Evolutionary conservation across 2,329 filamentous ascomycete genomes (phyloP), one percentile per base, ranked within the genome.

Genomic region (Pyrenophora tritici-repentis): DNA sequence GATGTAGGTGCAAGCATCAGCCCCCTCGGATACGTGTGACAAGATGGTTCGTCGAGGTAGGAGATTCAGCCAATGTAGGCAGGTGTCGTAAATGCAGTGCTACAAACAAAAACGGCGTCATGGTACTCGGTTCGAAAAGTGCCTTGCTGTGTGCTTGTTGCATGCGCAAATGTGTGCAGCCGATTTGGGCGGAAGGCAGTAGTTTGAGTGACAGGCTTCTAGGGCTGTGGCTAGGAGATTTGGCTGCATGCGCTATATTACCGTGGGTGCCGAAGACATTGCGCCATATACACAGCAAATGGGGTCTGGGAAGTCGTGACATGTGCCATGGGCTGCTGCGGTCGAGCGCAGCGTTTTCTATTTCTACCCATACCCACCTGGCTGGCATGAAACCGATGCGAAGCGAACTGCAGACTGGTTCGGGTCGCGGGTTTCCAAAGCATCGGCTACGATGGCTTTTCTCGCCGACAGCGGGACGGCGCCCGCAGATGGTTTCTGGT

Each of bases 371-470:
- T 35, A 35, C 33, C 33, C n/a, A 16, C 33, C n/a, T 5, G n/a
- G 5, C 7, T 10, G 26, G 33, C 33, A 35, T 39, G 36, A 46
- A 46, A 17, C 26, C 31, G 14, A 32, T 17, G n/a, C 18, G 37
- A 39, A 39, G 35, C 35, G 36, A 41, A 40, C 33, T 22, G 52
- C 29, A 44, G 44, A 17, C 51, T 39, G 17, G 42, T 18, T 50
- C 49, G 47, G 41, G 50, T 44, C 47, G 47, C 17, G 17, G 36
- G 36, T 36, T 54, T 48, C 47, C 32, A 51, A 45, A 51, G 58
- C 39, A 36, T 44, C 40, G 49, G 39, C 20, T 47, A 42, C 44
- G 32, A 43, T 26, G 24, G 20, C 9, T 36, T 38, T 40, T 34
- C 16, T 32, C 17, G 26, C 34, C 39, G 39, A 34, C 24, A 46